Percentiles rank a stretch among this genome's conserved stretches.
Evolutionary conservation across 768 basidiomycete genomes (phyloP).

Genomic region (Gelatoporia subvermispora): DNA sequence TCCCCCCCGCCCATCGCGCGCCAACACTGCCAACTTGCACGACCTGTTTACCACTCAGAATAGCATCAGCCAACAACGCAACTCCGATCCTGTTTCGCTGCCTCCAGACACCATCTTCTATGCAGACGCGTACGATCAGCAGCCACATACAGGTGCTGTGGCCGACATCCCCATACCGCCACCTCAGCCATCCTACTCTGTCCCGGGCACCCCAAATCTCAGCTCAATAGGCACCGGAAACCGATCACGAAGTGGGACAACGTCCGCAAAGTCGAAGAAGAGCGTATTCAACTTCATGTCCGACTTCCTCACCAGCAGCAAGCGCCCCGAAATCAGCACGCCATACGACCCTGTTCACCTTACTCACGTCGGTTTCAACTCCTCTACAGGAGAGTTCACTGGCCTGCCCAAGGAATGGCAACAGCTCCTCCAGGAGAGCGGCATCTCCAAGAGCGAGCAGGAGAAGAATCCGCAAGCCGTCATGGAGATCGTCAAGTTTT

Average conservation of each 20-base stretch:
- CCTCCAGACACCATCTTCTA: constrained; percentile 29
- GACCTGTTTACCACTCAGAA: constrained; percentile 57
- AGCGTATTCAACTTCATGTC: constrained; percentile 62
- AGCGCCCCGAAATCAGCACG: constrained; percentile 89
- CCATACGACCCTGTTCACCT: constrained; percentile 99
- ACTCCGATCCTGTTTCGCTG: constrained; percentile 41
- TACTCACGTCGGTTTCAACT: constrained; percentile 99
- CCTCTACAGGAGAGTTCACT: constrained; percentile 96
- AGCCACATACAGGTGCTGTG: constrained; percentile 3
- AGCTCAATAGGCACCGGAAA: constrained; percentile 19
- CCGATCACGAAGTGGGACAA: constrained; percentile 40
- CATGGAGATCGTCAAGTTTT: constrained; percentile 98
- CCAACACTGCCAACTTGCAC: constrained; percentile 77
- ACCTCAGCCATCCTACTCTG: constrained; percentile 11
- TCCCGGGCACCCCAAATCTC: constrained; percentile 10
- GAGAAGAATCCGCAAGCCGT: constrained; percentile 97
- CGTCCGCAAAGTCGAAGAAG: constrained; percentile 46
- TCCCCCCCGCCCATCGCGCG: constrained; percentile 77
- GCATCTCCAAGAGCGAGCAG: constrained; percentile 91
- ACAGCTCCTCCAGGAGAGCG: constrained; percentile 90
- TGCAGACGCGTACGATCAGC: constrained; percentile 13
- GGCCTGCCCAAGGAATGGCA: constrained; percentile 99
- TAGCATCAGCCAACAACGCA: constrained; percentile 41
- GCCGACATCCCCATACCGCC: constrained; percentile 10
- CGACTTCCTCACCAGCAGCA: constrained; percentile 71